Evolutionary conservation across 2,329 filamentous ascomycete genomes (phyloP), one percentile per base, ranked within the genome.

Genomic region (Ophiostoma fasciatum): DNA sequence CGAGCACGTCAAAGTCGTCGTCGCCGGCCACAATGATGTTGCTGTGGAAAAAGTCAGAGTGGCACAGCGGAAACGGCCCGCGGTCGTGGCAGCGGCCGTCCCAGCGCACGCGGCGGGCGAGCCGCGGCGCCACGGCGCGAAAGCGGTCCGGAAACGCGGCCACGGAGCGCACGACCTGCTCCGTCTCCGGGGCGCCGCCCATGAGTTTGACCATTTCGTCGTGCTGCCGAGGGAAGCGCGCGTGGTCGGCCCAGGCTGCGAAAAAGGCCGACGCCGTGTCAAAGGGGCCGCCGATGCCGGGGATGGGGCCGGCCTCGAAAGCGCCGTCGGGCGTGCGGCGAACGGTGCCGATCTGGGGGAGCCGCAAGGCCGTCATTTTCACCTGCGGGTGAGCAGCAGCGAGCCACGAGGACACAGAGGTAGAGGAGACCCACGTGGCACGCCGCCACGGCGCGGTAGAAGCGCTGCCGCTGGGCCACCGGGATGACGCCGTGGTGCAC

Each of bases 41-140:
- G 43, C 44, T 54, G 41, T 54, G 48, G 13, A 45, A n/a, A 37
- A 56, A 51, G 29, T 55, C 49, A 19, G 39, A 34, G 40, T 55
- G 52, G 31, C 40, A 49, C 11, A 56, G 36, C 22, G 51, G 53
- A 37, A 57, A 57, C 22, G 51, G 53, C 7, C 51, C 51, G 28
- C 45, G 13, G 33, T 47, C 31, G 28, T 26, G 10, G 25, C 18
- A 3, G 15, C 14, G n/a, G 10, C 13, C 20, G 20, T 22, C 20
- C 6, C 20, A 5, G 20, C 10, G 20, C 6, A 5, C 6, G 20
- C 20, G 18, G 3, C 7, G 26, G 5, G 17, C 25, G 8, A 30
- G 19, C 31, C 22, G 39, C 7, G 22, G 39, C 14, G 39, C 41
- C 18, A 42, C 18, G 20, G 31, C 31, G 21, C 37, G 30, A 5